Percentiles rank a stretch among this genome's conserved stretches.
phyloP scores from a whole-genome alignment of 1,139 yeast species.

The Debaryomyces sp. region DNA sequence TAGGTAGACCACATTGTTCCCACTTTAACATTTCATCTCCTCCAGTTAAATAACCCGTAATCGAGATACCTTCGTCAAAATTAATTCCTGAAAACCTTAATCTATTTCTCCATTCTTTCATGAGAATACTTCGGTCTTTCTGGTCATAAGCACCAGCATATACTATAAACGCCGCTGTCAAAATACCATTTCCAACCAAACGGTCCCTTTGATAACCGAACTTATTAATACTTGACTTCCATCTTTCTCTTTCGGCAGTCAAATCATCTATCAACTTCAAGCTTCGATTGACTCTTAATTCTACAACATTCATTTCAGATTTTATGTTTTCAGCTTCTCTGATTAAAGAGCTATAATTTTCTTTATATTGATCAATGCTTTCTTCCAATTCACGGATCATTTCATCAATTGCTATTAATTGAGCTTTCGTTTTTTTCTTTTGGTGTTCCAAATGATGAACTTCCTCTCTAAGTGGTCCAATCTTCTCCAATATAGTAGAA shows the following conservation, averaged over 20 bases:
- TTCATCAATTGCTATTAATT: slow-evolving; percentile 74
- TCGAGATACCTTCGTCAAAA: slow-evolving; percentile 39
- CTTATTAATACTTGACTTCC: slow-evolving; percentile 60
- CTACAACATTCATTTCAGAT: slow-evolving; percentile 66
- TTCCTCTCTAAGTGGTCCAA: slow-evolving; percentile 77
- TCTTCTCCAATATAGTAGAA: slow-evolving; percentile 65
- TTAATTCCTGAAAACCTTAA: slow-evolving; percentile 42
- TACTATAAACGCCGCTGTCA: slow-evolving; percentile 62
- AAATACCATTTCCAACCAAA: slow-evolving; percentile 65
- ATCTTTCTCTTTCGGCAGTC: slow-evolving; percentile 70
- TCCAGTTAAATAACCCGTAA: slow-evolving; percentile 41
- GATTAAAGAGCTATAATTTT: slow-evolving; percentile 69
- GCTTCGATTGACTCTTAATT: slow-evolving; percentile 65
- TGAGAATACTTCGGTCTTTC: slow-evolving; percentile 42
- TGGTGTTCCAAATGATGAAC: slow-evolving; percentile 61
- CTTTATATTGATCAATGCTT: slow-evolving; percentile 69
- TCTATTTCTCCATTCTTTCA: slow-evolving; percentile 42
- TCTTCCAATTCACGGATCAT: slow-evolving; percentile 77
- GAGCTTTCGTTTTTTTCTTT: slow-evolving; percentile 63
- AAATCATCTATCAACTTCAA: slow-evolving; percentile 62
- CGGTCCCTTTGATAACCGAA: slow-evolving; percentile 51
- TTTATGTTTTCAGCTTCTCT: slow-evolving; percentile 80
- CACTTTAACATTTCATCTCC: slow-evolving; percentile 42
- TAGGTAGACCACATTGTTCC: slow-evolving; percentile 59
- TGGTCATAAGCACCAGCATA: slow-evolving; percentile 69